Evolutionary conservation across 305 asterid species (phyloP), one percentile per base, ranked within the genome.

Genomic region (Fraxinus sp.): DNA sequence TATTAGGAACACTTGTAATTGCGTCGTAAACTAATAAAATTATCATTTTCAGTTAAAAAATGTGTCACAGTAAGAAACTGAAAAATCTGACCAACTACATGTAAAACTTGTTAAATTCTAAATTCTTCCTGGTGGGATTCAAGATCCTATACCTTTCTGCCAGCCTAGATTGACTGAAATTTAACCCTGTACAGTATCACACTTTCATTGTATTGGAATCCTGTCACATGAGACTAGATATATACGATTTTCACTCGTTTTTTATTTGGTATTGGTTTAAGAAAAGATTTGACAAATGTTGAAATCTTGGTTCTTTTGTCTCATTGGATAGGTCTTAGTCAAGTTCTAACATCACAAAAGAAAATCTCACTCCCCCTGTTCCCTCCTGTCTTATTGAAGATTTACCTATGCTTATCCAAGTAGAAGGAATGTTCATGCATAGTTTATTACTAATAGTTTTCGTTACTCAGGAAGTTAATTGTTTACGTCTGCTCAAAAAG

Each of bases 401-500:
- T 70, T 70, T 82, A 32, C 13, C 73, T 5, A 77, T 62, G 20
- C 32, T 30, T 77, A 33, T 57, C 0, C 28, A n/a, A 66, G 2
- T 64, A 57, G 59, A 2, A 46, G 33, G 78, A 62, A 7, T 62
- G 0, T 85, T 84, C 57, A n/a, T 79, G 24, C 73, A 78, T 20
- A 57, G 28, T 80, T 84, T 72, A 49, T 77, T 77, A 28, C 35
- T 81, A 55, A 59, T 26, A 41, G 79, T 74, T 79, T 84, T 80
- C 62, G 26, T 49, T 20, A 49, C 33, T 70, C 88, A 95, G 99
- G 93, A 88, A 87, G 97, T 91, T 83, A 84, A 86, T 81, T 96
- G 99, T 87, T 83, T 96, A 79, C 97, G 96, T 77, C 90, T 96
- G 64, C 86, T 93, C 82, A 90, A 85, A 87, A 90, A 88, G 84